Evolutionary conservation across 805 yeast species (phyloP), one percentile per base, ranked within the genome.

Genomic region (Lachancea thermotolerans): DNA sequence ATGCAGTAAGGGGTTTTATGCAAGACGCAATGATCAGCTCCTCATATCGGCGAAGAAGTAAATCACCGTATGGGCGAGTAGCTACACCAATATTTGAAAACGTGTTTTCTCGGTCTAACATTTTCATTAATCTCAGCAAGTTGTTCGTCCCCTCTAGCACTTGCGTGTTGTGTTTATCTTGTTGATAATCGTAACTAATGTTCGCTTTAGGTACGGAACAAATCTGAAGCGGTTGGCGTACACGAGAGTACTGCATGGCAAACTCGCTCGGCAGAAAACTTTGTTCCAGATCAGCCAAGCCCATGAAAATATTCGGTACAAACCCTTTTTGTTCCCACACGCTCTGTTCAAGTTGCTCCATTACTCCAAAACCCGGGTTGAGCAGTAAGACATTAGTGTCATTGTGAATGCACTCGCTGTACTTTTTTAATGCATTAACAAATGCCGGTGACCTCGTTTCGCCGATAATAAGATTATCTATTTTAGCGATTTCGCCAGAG

Each of bases 331-430:
- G 55, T 3, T 78, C 78, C 89, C 91, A 85, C 7, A 78, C 62
- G 10, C 59, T 54, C 1, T 64, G 58, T n/a, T 68, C 59, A 10
- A 87, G 54, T 46, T 67, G 61, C 10, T 75, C 77, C 8, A 74
- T 59, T 35, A 78, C 71, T 2, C 95, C 95, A 77, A 85, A 71
- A 2, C 89, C 87, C 45, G 87, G 95, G n/a, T 69, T 62, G 12
- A 90, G 54, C 17, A 90, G 61, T 37, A 90, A 51, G 2, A 89
- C 61, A 46, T 78, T 79, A 1, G 90, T 74, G 2, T 67, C 57
- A 0, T 55, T 49, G 10, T 58, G 51, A 11, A 87, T 63, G 38
- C 66, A 62, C 1, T 68, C 60, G 3, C 67, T 41, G 47, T 79
- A 67, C 12, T 75, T 76, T 11, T 53, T 55, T 12, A 86, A 46